These are phyloP conservation scores for Boletellus ananas DNA, from an alignment of 768 basidiomycete species.

Conservation along the genomic window DNA sequence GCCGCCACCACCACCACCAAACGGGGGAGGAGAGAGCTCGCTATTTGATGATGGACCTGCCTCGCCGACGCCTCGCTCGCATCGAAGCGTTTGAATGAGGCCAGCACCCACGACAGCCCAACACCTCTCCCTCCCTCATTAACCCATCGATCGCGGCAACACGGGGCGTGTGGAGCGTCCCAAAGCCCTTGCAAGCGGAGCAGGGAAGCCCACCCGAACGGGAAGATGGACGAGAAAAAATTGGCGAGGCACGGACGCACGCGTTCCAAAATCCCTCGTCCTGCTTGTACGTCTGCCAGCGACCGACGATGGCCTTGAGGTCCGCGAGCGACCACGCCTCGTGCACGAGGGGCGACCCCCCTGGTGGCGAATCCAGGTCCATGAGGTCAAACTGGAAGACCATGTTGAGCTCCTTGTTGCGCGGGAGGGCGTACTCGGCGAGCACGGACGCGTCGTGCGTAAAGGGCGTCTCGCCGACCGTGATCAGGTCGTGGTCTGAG, in stretches of 20 bases:
- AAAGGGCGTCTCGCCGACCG: conserved; percentile 62
- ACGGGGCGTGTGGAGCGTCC: background rate
- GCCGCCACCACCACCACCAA: too few species aligned
- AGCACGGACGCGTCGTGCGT: conserved; percentile 50
- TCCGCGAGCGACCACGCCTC: conserved; percentile 51
- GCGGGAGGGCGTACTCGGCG: conserved; percentile 53
- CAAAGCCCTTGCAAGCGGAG: too few species aligned
- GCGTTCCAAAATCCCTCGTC: conserved; percentile 66
- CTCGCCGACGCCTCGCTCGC: conserved; percentile 16
- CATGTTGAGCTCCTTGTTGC: conserved; percentile 55
- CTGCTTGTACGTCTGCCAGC: conserved; percentile 58
- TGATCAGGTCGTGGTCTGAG: conserved; percentile 55
- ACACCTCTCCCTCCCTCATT: conserved; percentile 10
- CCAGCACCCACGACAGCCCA: too few species aligned
- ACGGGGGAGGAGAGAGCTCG: too few species aligned
- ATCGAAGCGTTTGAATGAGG: conserved; percentile 3
- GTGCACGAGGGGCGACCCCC: conserved; percentile 37
- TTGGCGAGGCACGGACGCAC: conserved; percentile 31
- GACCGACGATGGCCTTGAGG: conserved; percentile 37
- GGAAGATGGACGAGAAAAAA: too few species aligned
- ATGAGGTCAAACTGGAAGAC: conserved; percentile 63
- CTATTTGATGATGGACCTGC: conserved; percentile 2
- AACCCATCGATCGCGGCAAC: conserved; percentile 12
- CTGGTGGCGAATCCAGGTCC: conserved; percentile 52
- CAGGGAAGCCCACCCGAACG: too few species aligned